Base-by-base conservation (phyloP, 345 rosid species). In the Anastatica hierochuntica region DNA sequence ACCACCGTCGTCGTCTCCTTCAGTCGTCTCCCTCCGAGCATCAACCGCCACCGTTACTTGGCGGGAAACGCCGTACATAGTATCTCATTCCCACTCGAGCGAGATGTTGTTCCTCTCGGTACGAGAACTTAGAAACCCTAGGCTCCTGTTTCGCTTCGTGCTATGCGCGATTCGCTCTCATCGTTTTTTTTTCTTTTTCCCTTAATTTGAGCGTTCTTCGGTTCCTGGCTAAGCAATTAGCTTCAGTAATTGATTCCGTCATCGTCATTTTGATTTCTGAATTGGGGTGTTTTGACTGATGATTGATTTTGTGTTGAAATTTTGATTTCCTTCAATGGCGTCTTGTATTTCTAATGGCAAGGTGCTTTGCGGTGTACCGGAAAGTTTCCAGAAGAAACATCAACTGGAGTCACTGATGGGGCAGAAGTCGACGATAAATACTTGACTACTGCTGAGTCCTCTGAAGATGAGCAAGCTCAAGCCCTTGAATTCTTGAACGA, bases 401-500 rank as follows among this genome's bases (percentile, higher is more conserved):
- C 58, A 4, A 72, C 77, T 15, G 82, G 76, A 46, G 67, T 50
- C 72, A 70, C 45, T 31, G 65, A 59, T 2, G 82, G 71, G 46
- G 62, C 46, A 21, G 43, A 29, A 0, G 64, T 64, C 7, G 77
- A 76, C 52, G 79, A 72, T 29, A 47, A 64, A 7, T 69, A 29
- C 36, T 65, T 49, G 8, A 63, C 48, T 43, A 58, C 58, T 24
- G 9, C 3, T 31, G 79, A 75, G 30, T 56, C 69, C 13, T 56
- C 71, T 31, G 56, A 34, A 10, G 72, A 72, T 42, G 76, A 37
- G 13, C 77, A 60, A 19, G 20, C 44, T 14, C 73, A 65, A 63
- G 27, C 53, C 13, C 31, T 56, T 14, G 81, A 79, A 23, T 63
- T 89, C 41, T 53, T 82, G 70, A 76, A 77, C 31, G 73, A 69